phyloP scores from a whole-genome alignment of 768 basidiomycete species.

The Sarcomyxa edulis region DNA sequence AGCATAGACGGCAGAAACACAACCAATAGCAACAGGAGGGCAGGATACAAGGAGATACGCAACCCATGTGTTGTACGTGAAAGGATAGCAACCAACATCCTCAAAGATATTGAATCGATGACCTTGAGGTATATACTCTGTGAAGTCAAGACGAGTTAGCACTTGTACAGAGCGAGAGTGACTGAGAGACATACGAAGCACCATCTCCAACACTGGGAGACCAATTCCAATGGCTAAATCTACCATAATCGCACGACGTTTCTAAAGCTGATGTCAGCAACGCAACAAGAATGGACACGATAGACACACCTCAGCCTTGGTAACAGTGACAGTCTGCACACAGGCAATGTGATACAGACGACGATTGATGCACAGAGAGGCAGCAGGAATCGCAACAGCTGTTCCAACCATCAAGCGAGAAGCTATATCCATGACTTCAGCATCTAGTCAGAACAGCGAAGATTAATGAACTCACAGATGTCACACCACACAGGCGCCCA shows the following conservation, averaged over 20 bases:
- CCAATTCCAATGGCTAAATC: slow-evolving; percentile 51
- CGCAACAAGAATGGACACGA: neutral
- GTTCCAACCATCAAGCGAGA: slow-evolving; percentile 39
- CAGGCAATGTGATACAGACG: slow-evolving; percentile 58
- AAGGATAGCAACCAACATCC: slow-evolving; percentile 51
- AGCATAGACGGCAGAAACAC: slow-evolving; percentile 21
- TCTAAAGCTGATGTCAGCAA: slow-evolving; percentile 18
- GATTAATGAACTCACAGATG: slow-evolving; percentile 30
- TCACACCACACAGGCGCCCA: slow-evolving; percentile 63
- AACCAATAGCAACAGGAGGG: slow-evolving; percentile 35
- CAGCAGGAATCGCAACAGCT: slow-evolving; percentile 44
- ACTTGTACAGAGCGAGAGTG: neutral
- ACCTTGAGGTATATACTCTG: slow-evolving; percentile 48
- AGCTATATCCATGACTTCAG: slow-evolving; percentile 22
- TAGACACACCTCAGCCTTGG: slow-evolving; percentile 32
- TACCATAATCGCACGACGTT: slow-evolving; percentile 42
- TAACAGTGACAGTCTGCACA: slow-evolving; percentile 44
- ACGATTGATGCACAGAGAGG: slow-evolving; percentile 56
- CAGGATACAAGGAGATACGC: slow-evolving; percentile 38
- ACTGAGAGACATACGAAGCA: slow-evolving; percentile 29
- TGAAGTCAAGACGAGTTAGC: slow-evolving; percentile 7
- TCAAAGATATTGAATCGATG: slow-evolving; percentile 59
- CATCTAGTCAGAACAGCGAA: slow-evolving; percentile 23
- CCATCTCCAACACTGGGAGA: slow-evolving; percentile 44
- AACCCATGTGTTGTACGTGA: slow-evolving; percentile 40